A percentile compares a stretch with the other conserved stretches of the same genome.
phyloP scores from a whole-genome alignment of 352 stramenopile genomes.

The Blastocystis sp. region DNA sequence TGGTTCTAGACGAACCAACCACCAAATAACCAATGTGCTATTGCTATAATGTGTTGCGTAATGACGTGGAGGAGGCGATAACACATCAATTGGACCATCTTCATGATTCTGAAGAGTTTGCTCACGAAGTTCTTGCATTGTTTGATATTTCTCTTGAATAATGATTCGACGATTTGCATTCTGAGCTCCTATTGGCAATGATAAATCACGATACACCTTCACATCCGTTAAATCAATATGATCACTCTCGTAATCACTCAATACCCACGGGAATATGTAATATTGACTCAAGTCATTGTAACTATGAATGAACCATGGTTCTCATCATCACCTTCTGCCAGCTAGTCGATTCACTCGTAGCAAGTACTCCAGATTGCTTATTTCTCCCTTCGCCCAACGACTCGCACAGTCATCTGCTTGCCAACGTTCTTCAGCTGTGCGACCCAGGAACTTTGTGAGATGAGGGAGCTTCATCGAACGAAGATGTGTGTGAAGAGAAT shows the following conservation, averaged over 20 bases:
- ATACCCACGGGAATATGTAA: slow-evolving; percentile 88
- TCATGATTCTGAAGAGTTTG: slow-evolving; percentile 67
- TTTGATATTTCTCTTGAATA: slow-evolving; percentile 63
- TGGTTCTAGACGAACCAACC: slow-evolving; percentile 83
- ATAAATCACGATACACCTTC: slow-evolving; percentile 82
- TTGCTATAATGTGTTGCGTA: slow-evolving; percentile 94
- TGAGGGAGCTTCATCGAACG: background rate
- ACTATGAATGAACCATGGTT: too few species aligned
- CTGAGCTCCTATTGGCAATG: slow-evolving; percentile 85
- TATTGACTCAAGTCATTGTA: slow-evolving; percentile 80
- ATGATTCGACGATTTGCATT: slow-evolving; percentile 75
- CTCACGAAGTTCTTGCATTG: slow-evolving; percentile 64
- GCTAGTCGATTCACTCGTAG: slow-evolving; percentile 91
- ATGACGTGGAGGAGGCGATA: slow-evolving; percentile 82
- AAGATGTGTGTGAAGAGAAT: background rate
- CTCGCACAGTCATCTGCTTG: background rate
- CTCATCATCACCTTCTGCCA: slow-evolving; percentile 69
- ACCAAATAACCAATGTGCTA: slow-evolving; percentile 89
- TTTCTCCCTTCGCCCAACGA: slow-evolving; percentile 77
- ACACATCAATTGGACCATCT: slow-evolving; percentile 84
- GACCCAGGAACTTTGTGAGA: slow-evolving; percentile 7
- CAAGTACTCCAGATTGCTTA: slow-evolving; percentile 96
- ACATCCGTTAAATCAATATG: slow-evolving; percentile 75
- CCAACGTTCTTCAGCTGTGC: slow-evolving; percentile 35
- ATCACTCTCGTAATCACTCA: slow-evolving; percentile 76